Percentiles rank a stretch among this genome's conserved stretches.
Evolutionary conservation across 1,139 yeast genomes (phyloP).

Genomic region (Geotrichum citri-aurantii): DNA sequence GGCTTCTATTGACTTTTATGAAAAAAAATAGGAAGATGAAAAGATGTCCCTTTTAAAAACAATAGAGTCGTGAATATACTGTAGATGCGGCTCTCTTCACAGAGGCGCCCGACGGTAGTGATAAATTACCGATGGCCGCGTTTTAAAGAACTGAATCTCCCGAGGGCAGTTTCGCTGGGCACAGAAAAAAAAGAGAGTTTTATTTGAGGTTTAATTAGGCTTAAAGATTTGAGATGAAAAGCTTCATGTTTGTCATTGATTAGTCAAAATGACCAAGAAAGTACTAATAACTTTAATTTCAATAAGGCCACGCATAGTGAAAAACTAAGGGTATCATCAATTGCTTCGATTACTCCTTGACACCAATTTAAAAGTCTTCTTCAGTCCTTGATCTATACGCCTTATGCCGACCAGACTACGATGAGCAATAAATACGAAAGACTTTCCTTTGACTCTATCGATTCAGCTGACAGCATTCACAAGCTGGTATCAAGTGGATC

Average conservation of each 20-base stretch:
- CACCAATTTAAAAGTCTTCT: background rate
- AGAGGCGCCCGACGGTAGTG: no score
- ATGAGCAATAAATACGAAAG: constrained; percentile 10
- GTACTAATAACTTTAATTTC: background rate
- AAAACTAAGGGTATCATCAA: background rate
- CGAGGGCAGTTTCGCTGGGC: background rate
- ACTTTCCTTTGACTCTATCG: constrained; percentile 9
- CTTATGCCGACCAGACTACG: background rate
- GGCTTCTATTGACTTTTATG: no score
- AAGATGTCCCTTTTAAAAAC: no score
- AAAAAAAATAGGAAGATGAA: no score
- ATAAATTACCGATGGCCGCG: no score
- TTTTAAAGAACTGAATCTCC: background rate
- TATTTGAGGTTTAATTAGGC: no score
- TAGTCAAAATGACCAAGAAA: no score
- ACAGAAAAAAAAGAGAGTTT: no score
- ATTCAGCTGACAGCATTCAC: constrained; percentile 1
- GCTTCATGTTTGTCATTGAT: no score
- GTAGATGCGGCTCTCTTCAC: no score
- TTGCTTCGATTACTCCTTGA: background rate
- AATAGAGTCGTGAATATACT: no score
- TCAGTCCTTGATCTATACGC: background rate
- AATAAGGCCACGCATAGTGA: background rate
- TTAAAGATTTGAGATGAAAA: no score
- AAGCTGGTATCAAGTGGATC: background rate